phyloP scores from a whole-genome alignment of 345 rosid species.

The Gossypium longicalyx region DNA sequence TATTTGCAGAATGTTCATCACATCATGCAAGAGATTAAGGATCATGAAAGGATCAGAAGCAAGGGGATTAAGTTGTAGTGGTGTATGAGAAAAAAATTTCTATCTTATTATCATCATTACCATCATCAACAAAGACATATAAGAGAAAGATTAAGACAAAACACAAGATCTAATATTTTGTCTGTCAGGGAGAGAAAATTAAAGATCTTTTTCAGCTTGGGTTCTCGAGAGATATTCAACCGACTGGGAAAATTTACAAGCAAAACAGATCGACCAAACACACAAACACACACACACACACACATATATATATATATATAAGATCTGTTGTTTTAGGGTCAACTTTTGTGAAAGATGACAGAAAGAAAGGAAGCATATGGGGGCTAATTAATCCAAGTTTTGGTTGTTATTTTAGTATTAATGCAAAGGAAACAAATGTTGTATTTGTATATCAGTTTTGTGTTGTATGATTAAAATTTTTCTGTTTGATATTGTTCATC shows the following conservation, averaged over 20 bases:
- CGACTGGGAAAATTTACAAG: constrained; percentile 13
- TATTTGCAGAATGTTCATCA: constrained; percentile 69
- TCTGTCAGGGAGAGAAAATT: constrained; percentile 8
- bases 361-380: too few relatives aligned
- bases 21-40: constrained; percentile 76
- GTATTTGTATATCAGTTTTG: too few relatives aligned
- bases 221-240: constrained; percentile 28
- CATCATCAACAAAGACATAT: not conserved
- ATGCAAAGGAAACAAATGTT: too few relatives aligned
- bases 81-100: constrained; percentile 31
- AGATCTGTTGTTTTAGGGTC: too few relatives aligned
- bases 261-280: constrained; percentile 7
- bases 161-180: not conserved
- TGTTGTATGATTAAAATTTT: too few relatives aligned
- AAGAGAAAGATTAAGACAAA: constrained; percentile 12
- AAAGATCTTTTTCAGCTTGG: constrained; percentile 28
- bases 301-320: too few relatives aligned
- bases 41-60: constrained; percentile 86
- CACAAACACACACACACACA: too few relatives aligned
- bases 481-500: too few relatives aligned
- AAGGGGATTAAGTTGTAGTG: constrained; percentile 59
- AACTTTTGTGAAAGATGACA: too few relatives aligned
- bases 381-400: too few relatives aligned
- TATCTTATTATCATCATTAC: not conserved
- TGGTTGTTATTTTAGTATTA: too few relatives aligned